Percentiles rank a stretch among this genome's conserved stretches.
Conservation (phyloP, 176 grass and related monocot species). For the Alloteropsis semialata region DNA sequence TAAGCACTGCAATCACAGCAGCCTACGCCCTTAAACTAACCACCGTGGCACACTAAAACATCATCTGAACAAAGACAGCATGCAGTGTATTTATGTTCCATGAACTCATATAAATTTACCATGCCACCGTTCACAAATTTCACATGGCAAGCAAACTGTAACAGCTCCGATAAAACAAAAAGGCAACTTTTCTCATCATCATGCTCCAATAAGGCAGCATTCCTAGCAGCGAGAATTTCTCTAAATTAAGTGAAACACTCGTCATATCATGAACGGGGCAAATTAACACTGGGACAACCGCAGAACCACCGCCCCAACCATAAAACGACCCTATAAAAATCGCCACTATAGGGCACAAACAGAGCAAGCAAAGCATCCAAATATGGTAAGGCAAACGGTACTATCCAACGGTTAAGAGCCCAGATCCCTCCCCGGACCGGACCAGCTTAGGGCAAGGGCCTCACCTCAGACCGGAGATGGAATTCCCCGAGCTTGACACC, state of each 20-base stretch:
- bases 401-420: background rate
- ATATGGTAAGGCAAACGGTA: constrained; percentile 16
- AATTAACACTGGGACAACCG: background rate
- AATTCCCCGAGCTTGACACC: constrained; percentile 65
- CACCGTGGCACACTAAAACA: background rate
- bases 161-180: background rate
- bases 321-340: background rate
- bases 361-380: background rate
- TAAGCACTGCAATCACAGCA: background rate
- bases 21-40: background rate
- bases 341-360: background rate
- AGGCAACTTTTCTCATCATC: background rate
- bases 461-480: constrained; percentile 72
- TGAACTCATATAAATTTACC: background rate
- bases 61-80: background rate
- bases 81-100: background rate
- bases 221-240: background rate
- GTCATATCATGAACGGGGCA: background rate
- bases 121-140: background rate
- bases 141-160: constrained; percentile 5
- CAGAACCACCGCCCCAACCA: background rate
- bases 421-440: constrained; percentile 25
- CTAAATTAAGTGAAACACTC: background rate
- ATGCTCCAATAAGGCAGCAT: background rate
- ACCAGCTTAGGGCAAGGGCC: constrained; percentile 9